Percentiles rank a stretch among this genome's conserved stretches.
Evolutionary conservation across 306 rosid genomes (phyloP).

Genomic region (Argentina anserina): DNA sequence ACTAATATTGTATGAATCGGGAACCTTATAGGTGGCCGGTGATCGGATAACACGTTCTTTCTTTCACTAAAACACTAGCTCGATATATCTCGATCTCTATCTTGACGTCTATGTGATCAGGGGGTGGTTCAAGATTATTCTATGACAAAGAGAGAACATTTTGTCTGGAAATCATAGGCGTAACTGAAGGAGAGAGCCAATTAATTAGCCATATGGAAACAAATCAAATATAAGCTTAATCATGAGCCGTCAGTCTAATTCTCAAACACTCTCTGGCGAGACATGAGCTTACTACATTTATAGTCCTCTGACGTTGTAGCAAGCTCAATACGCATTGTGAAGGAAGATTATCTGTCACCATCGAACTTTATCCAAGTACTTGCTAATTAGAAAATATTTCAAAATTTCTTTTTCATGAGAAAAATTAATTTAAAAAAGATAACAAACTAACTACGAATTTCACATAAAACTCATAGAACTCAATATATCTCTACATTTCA

Average conservation of each 20-base stretch:
- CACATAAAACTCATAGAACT: too few relatives aligned
- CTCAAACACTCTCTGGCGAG: constrained; percentile 11
- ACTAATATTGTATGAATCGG: not conserved
- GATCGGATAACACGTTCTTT: not conserved
- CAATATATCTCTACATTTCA: too few relatives aligned
- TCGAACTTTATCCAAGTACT: too few relatives aligned
- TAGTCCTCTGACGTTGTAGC: not conserved
- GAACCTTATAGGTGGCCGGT: not conserved
- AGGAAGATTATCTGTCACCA: too few relatives aligned
- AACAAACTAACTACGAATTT: too few relatives aligned
- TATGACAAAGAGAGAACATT: not conserved
- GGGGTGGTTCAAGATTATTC: not conserved
- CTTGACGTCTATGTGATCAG: not conserved
- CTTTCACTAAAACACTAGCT: not conserved
- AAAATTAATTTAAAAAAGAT: too few relatives aligned
- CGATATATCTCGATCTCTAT: not conserved
- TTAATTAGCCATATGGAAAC: not conserved
- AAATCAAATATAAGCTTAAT: not conserved
- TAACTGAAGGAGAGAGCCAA: constrained; percentile 9
- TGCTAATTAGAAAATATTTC: too few relatives aligned
- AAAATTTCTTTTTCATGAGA: too few relatives aligned
- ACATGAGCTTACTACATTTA: not conserved
- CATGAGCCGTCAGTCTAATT: too few relatives aligned
- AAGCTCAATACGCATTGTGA: not conserved
- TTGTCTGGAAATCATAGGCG: constrained; percentile 22